Conservation (phyloP, 257 asterid genomes). For the Penstemon barbatus region DNA sequence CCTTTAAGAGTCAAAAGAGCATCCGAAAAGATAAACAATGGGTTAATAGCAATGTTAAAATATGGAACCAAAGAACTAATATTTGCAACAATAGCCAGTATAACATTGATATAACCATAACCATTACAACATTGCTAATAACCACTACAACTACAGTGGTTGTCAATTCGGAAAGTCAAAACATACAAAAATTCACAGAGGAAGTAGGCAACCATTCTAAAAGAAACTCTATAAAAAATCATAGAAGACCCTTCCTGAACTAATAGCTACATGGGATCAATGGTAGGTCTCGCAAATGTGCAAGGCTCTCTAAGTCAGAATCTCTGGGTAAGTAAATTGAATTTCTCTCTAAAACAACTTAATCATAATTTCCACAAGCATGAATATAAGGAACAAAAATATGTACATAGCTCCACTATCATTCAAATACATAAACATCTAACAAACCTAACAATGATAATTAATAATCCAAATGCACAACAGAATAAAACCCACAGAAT, state of each 20-base stretch:
- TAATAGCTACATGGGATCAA: neutral
- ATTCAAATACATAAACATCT: neutral
- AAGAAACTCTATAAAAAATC: neutral
- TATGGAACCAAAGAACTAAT: too few relatives aligned
- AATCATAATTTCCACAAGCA: conserved; percentile 14
- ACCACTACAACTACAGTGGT: neutral
- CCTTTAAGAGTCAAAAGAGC: neutral
- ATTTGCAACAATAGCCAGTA: too few relatives aligned
- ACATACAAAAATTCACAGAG: neutral
- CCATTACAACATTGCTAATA: too few relatives aligned
- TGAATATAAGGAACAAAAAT: neutral
- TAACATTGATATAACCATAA: too few relatives aligned
- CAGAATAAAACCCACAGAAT: conserved; percentile 4
- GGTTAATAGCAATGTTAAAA: too few relatives aligned
- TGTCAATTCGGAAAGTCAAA: neutral
- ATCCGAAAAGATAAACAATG: neutral
- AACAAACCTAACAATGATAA: neutral
- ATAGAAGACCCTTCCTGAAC: neutral
- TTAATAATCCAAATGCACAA: conserved; percentile 15
- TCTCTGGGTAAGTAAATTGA: neutral
- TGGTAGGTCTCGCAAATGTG: neutral
- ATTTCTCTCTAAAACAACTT: neutral
- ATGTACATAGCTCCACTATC: neutral
- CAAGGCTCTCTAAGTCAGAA: neutral
- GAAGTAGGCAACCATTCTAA: neutral